These are phyloP conservation scores for Panicum hallii DNA, from an alignment of 202 grass and related monocot species.

Conservation along the genomic window DNA sequence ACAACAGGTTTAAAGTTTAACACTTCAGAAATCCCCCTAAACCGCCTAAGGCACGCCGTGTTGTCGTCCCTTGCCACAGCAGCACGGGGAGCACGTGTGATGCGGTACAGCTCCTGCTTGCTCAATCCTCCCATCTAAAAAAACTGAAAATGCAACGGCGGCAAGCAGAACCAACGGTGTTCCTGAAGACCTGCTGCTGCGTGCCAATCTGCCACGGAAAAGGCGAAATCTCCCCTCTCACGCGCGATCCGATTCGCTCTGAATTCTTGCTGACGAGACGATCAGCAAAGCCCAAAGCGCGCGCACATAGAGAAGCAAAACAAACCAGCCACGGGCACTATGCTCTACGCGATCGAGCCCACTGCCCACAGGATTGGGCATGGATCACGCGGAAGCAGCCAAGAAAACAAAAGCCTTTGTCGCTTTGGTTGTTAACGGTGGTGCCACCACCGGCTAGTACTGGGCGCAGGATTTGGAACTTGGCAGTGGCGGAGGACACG, in stretches of 20 bases:
- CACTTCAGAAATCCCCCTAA: no score
- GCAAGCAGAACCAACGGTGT: background rate
- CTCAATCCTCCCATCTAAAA: background rate
- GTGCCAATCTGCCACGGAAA: no score
- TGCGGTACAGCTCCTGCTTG: background rate
- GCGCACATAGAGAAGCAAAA: background rate
- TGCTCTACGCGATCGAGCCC: background rate
- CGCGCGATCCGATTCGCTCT: background rate
- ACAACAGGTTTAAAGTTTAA: no score
- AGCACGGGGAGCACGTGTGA: background rate
- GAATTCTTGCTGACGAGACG: background rate
- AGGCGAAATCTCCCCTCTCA: no score
- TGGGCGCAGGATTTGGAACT: background rate
- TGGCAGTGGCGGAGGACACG: no score
- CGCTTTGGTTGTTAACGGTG: background rate
- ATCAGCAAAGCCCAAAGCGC: background rate
- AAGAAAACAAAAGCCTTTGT: conserved; percentile 33
- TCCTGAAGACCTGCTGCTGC: background rate
- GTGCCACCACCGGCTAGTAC: background rate
- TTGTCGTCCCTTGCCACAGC: background rate
- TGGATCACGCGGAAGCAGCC: conserved; percentile 33
- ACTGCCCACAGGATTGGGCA: background rate
- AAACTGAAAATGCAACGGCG: background rate
- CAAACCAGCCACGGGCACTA: background rate
- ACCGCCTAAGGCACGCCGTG: background rate